Conservation (phyloP, 768 basidiomycete species). For the Suillus lakei region DNA sequence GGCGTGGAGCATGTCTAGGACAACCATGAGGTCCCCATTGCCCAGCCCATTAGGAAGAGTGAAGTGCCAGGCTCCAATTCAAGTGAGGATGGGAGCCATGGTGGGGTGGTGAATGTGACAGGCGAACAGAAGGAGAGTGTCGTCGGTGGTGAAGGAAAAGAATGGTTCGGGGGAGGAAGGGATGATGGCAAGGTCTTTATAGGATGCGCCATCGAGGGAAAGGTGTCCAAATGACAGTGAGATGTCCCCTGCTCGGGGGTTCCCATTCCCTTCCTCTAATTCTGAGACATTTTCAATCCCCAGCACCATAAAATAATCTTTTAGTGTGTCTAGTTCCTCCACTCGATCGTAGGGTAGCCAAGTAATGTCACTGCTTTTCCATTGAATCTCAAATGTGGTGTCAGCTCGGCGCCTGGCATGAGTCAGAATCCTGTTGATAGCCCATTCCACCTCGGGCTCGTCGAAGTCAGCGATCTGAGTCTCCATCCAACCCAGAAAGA, state of each 20-base stretch:
- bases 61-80: too few relatives aligned
- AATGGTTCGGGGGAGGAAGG: too few relatives aligned
- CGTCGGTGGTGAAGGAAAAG: too few relatives aligned
- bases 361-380: conserved; percentile 26
- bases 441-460: conserved; percentile 26
- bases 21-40: too few relatives aligned
- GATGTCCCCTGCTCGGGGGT: not conserved
- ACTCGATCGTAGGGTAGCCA: conserved; percentile 23
- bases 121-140: too few relatives aligned
- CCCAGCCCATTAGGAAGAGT: too few relatives aligned
- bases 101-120: too few relatives aligned
- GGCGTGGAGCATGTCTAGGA: too few relatives aligned
- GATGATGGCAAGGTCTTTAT: too few relatives aligned
- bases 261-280: not conserved
- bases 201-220: too few relatives aligned
- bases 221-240: not conserved
- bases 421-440: conserved; percentile 26
- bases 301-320: conserved; percentile 34
- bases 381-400: conserved; percentile 23
- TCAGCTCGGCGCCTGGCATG: conserved; percentile 26
- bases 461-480: conserved; percentile 27
- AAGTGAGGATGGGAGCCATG: too few relatives aligned
- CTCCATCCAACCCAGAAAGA: conserved; percentile 30
- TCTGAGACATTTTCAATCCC: conserved; percentile 21
- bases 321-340: conserved; percentile 24